Evolutionary conservation across 345 rosid species (phyloP), one percentile per base, ranked within the genome.

Genomic region (Brassica incana): DNA sequence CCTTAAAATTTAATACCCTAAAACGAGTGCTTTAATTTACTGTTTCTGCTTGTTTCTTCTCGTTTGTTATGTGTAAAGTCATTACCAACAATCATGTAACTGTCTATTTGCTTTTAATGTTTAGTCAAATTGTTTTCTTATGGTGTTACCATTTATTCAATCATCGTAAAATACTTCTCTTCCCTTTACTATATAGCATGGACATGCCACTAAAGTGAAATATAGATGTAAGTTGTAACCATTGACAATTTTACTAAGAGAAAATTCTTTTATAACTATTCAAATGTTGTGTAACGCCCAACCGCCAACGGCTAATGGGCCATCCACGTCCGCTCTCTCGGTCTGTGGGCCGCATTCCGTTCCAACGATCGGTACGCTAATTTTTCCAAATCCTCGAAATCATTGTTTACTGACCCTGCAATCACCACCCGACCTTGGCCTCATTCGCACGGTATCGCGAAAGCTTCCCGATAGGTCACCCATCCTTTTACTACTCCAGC

Each of bases 11-110:
- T 52, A 52, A 52, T 52, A 52, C 58, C 58, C 58, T n/a, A 52
- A 52, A n/a, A 50, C 18, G 18, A 50, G 14, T n/a, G 56, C 20
- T n/a, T 43, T 4, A 18, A 6, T 6, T 50, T 33, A 20, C 0
- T 58, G 60, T 70, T 56, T 80, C 15, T 54, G 65, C 63, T 25
- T 79, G 33, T 16, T 75, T 67, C 10, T 64, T 67, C 65, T 72
- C 27, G 25, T 43, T 29, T 40, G 8, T 81, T 18, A 12, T 0
- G 20, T 54, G 71, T 80, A 12, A 61, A 65, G 30, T 71, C 50
- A 50, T 40, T 54, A 29, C 69, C 71, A 63, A 36, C 38, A 70
- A 32, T 54, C 64, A 59, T 73, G 56, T 43, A 67, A 16, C 15
- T 79, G 40, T 71, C 50, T 56, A 23, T 52, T 38, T 74, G 20